Conservation (phyloP, 345 rosid species). For the Salix arbutifolia region DNA sequence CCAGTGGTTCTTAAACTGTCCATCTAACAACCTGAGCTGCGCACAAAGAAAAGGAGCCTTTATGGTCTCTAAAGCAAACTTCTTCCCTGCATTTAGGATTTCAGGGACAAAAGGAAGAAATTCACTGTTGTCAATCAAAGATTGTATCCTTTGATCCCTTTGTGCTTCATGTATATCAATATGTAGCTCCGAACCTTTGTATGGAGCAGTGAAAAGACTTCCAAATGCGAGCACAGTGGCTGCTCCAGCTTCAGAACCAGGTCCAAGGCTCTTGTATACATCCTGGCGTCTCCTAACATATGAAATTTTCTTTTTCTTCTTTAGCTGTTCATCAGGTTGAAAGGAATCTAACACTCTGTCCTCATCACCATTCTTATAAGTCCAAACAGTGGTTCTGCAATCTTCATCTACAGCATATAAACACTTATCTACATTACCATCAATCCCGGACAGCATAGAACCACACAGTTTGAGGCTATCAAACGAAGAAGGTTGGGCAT, state of each 20-base stretch:
- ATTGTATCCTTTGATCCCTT: conserved; percentile 41
- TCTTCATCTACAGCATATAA: conserved; percentile 67
- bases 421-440: conserved; percentile 62
- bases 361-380: conserved; percentile 44
- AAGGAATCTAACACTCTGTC: conserved; percentile 62
- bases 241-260: conserved; percentile 59
- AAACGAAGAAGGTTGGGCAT: conserved; percentile 26
- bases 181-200: conserved; percentile 66
- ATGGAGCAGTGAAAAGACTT: conserved; percentile 77
- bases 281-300: conserved; percentile 63
- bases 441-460: conserved; percentile 50
- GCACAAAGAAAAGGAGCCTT: conserved; percentile 78
- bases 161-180: conserved; percentile 53
- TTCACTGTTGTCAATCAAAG: conserved; percentile 53
- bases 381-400: conserved; percentile 89
- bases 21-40: conserved; percentile 87
- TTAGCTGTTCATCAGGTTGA: conserved; percentile 80
- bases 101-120: conserved; percentile 77
- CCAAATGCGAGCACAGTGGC: conserved; percentile 75
- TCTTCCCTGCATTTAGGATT: conserved; percentile 57
- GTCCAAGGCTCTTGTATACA: conserved; percentile 64
- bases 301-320: conserved; percentile 60
- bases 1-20: conserved; percentile 93
- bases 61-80: conserved; percentile 46
- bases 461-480: conserved; percentile 68